Conservation (phyloP, 129 eudicot species). For the Tagetes erecta region DNA sequence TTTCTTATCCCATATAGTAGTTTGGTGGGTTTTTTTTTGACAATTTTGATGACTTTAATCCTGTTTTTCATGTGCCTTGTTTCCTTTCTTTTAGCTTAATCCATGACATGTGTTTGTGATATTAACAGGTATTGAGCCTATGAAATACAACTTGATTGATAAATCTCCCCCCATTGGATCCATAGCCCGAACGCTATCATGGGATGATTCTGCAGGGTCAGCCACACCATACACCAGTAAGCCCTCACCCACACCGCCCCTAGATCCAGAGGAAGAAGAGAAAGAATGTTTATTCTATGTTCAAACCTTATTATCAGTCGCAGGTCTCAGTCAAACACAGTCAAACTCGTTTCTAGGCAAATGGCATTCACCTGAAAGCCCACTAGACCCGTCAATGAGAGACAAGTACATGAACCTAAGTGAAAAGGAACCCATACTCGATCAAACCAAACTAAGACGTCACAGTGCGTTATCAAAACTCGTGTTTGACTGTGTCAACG, state of each 20-base stretch:
- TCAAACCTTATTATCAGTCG: constrained; percentile 57
- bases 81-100: constrained; percentile 9
- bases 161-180: constrained; percentile 98
- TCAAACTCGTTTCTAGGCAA: constrained; percentile 41
- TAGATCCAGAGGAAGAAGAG: constrained; percentile 52
- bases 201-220: constrained; percentile 67
- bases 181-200: constrained; percentile 86
- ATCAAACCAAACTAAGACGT: constrained; percentile 58
- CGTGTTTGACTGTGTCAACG: constrained; percentile 83
- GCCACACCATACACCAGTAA: constrained; percentile 45
- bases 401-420: constrained; percentile 56
- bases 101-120: background rate
- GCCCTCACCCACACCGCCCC: constrained; percentile 43
- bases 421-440: constrained; percentile 40
- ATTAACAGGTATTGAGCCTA: constrained; percentile 44
- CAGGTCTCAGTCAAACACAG: constrained; percentile 48
- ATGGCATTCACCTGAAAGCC: constrained; percentile 92
- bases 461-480: constrained; percentile 58
- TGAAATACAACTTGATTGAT: constrained; percentile 72
- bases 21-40: background rate
- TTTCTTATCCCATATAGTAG: background rate
- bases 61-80: background rate
- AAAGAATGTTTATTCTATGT: constrained; percentile 60
- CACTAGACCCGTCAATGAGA: constrained; percentile 73
- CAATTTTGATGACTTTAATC: background rate